Evolutionary conservation across 148 eudicot genomes (phyloP).

Genomic region (Arbutus unedo): DNA sequence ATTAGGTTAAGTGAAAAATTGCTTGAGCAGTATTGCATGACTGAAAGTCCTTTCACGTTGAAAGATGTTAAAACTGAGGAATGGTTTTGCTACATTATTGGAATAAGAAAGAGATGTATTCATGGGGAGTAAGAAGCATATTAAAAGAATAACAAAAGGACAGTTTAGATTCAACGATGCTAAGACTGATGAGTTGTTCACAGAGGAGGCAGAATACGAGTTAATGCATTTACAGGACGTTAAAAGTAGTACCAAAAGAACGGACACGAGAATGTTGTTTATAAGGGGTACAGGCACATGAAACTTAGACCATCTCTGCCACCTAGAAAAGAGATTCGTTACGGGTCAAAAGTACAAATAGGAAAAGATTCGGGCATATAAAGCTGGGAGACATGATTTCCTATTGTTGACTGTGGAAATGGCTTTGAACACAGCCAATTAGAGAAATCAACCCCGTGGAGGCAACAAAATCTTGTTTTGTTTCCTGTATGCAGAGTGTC

Average conservation of each 20-base stretch:
- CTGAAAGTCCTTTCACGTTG: neutral
- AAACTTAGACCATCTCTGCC: neutral
- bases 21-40: neutral
- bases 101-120: neutral
- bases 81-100: neutral
- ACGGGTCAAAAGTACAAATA: neutral
- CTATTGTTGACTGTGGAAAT: neutral
- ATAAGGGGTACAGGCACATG: neutral
- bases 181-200: neutral
- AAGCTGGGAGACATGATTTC: neutral
- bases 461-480: neutral
- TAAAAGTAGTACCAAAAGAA: neutral
- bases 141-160: neutral
- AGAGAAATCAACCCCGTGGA: neutral
- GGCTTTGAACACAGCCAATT: neutral
- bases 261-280: neutral
- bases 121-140: neutral
- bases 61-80: neutral
- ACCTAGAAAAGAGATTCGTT: neutral
- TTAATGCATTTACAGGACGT: neutral
- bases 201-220: neutral
- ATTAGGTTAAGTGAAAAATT: neutral
- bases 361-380: neutral
- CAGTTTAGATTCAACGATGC: neutral
- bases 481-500: neutral